Percentiles rank a stretch among this genome's conserved stretches.
Evolutionary conservation across 1,284 basidiomycete species (phyloP).

Genomic region (Mycena sp.): DNA sequence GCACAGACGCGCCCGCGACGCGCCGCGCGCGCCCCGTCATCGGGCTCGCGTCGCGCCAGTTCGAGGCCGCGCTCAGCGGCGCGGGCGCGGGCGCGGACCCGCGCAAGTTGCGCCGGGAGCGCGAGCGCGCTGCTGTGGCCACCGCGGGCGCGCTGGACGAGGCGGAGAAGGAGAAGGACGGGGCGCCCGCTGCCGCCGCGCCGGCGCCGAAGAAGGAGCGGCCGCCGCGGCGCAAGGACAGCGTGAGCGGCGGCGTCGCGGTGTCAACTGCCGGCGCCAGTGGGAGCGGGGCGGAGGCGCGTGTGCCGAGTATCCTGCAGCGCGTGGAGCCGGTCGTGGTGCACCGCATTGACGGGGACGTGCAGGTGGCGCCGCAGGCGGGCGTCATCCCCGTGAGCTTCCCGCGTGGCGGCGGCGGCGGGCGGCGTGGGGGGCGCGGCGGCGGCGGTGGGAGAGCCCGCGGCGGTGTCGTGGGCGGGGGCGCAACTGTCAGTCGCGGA

Average conservation of each 20-base stretch:
- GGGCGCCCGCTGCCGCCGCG: background rate
- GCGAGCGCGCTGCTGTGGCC: slow-evolving; percentile 37
- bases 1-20: slow-evolving; percentile 32
- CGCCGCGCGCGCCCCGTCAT: slow-evolving; percentile 64
- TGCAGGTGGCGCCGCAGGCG: slow-evolving; percentile 16
- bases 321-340: slow-evolving; percentile 21
- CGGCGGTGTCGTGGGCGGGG: slow-evolving; percentile 19
- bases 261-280: slow-evolving; percentile 28
- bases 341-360: slow-evolving; percentile 28
- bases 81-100: slow-evolving; percentile 48
- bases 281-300: slow-evolving; percentile 23
- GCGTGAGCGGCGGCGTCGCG: slow-evolving; percentile 17
- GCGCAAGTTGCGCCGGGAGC: slow-evolving; percentile 40
- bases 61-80: slow-evolving; percentile 71
- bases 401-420: slow-evolving; percentile 12
- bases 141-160: slow-evolving; percentile 13
- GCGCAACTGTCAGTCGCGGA: slow-evolving; percentile 12
- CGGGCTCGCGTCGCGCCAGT: slow-evolving; percentile 67
- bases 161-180: slow-evolving; percentile 3
- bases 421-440: no score
- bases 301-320: slow-evolving; percentile 32
- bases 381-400: slow-evolving; percentile 24
- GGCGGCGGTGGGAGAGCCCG: slow-evolving; percentile 37
- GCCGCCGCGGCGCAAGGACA: slow-evolving; percentile 25
- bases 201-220: slow-evolving; percentile 32